Percentiles rank a stretch among this genome's conserved stretches.
Conservation (phyloP, 495 filamentous ascomycete genomes). For the Aspergillus biplanus region DNA sequence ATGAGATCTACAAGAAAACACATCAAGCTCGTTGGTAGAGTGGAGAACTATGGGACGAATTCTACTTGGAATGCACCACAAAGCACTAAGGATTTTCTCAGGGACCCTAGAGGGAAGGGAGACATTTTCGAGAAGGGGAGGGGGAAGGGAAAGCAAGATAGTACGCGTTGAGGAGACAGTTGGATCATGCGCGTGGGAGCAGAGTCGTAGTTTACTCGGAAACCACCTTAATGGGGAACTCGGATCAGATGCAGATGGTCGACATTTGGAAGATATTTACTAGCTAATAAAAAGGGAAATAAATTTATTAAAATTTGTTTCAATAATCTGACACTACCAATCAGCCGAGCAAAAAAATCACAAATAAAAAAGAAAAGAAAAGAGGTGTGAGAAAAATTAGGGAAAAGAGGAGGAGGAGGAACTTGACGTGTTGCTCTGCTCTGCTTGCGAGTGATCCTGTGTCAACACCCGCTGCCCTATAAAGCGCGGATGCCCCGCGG, state of each 20-base stretch:
- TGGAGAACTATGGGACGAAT: background rate
- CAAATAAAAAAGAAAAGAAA: constrained; percentile 23
- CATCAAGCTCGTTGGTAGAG: background rate
- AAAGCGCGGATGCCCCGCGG: constrained; percentile 57
- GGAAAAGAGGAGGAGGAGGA: constrained; percentile 21
- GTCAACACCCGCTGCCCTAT: constrained; percentile 53
- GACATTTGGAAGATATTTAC: constrained; percentile 10
- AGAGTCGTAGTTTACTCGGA: constrained; percentile 4
- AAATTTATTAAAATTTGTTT: constrained; percentile 14
- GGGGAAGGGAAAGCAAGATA: constrained; percentile 7
- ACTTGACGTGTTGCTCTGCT: constrained; percentile 27
- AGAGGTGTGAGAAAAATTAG: constrained; percentile 18
- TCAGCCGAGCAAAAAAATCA: constrained; percentile 21
- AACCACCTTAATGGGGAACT: constrained; percentile 9
- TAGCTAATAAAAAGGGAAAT: background rate
- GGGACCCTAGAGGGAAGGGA: background rate
- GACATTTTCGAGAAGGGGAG: background rate
- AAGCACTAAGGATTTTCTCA: background rate
- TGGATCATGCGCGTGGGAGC: constrained; percentile 12
- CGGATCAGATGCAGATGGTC: constrained; percentile 6
- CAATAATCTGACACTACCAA: constrained; percentile 12
- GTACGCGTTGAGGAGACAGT: constrained; percentile 15
- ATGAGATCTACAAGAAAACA: background rate
- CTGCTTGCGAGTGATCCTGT: constrained; percentile 44
- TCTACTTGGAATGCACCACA: constrained; percentile 5